Percentiles rank a stretch among this genome's conserved stretches.
Conservation (phyloP, 228 moss, liverwort and hornwort genomes). For the Sphagnum magellanicum region DNA sequence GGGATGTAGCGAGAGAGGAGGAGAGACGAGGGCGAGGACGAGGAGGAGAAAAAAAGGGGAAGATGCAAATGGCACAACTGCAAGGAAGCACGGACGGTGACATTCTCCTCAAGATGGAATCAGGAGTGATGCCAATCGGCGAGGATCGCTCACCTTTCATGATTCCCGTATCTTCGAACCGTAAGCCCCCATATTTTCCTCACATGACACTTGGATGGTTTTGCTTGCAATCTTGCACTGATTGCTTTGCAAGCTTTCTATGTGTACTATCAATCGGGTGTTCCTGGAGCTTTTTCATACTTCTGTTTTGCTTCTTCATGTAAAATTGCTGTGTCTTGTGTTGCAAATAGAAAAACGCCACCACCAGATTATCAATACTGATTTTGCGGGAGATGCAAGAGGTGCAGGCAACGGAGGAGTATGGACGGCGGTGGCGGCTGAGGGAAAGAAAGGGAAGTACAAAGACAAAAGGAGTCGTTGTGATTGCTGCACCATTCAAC, state of each 20-base stretch:
- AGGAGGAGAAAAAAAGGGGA: too few species aligned
- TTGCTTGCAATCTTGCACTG: neutral
- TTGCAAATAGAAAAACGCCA: conserved; percentile 32
- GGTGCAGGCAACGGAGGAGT: conserved; percentile 38
- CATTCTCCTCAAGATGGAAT: conserved; percentile 48
- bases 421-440: conserved; percentile 17
- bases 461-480: conserved; percentile 51
- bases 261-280: neutral
- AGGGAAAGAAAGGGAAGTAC: conserved; percentile 47
- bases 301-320: neutral
- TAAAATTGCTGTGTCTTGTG: conserved; percentile 1
- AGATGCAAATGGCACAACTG: conserved; percentile 4
- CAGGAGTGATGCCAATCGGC: conserved; percentile 49
- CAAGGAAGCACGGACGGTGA: conserved; percentile 39
- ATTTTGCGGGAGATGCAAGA: conserved; percentile 57
- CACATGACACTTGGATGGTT: neutral
- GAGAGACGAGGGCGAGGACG: too few species aligned
- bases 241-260: neutral
- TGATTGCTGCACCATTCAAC: conserved; percentile 46
- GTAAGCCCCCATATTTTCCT: conserved; percentile 19
- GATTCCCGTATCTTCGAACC: conserved; percentile 46
- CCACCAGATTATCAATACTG: conserved; percentile 40
- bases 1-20: too few species aligned
- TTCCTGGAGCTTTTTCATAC: neutral
- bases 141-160: conserved; percentile 51